Base-by-base conservation (phyloP, 805 yeast species). In the Zygosaccharomyces gambellarensis region DNA sequence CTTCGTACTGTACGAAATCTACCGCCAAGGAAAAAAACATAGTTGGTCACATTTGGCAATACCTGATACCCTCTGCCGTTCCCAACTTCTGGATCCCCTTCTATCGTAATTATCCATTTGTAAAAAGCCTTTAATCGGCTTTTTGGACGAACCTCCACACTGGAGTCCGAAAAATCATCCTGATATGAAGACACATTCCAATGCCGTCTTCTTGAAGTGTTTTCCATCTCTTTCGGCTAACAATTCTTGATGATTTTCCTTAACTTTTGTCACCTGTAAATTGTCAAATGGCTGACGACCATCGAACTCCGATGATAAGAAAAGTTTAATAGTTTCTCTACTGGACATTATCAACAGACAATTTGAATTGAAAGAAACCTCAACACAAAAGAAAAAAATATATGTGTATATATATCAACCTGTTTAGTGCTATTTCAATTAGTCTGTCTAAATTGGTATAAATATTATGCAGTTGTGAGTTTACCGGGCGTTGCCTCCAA, bases 21-120 rank as follows among this genome's bases (percentile, higher is more conserved):
- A 0, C 95, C 95, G 11, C 94, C 94, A 43, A 80, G 64, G 3
- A 84, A 66, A 62, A 77, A 86, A 2, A 79, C 53, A 48, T 74
- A 72, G 48, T 71, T 74, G 6, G 71, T 59, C 4, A 57, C 55
- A 3, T 43, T 25, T 1, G 67, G 61, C 36, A 63, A 36, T 6
- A 56, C 49, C 10, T 55, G 36, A 44, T 63, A 65, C 21, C 56
- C 59, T 46, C 49, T 53, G 4, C 45, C 49, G 31, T 50, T 36
- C 11, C 30, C 43, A 4, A 57, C 31, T 10, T 55, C 59, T 1
- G 32, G 27, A 31, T 56, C 60, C 10, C 63, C 64, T 45, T 62
- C 57, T 10, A 61, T 45, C 4, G 64, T 56, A 34, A 62, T 45
- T 1, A 62, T 17, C 66, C 66, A 62, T 32, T 45, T 39, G 42